phyloP scores from a whole-genome alignment of 2,329 filamentous ascomycete species.

The Aureobasidium sp. region DNA sequence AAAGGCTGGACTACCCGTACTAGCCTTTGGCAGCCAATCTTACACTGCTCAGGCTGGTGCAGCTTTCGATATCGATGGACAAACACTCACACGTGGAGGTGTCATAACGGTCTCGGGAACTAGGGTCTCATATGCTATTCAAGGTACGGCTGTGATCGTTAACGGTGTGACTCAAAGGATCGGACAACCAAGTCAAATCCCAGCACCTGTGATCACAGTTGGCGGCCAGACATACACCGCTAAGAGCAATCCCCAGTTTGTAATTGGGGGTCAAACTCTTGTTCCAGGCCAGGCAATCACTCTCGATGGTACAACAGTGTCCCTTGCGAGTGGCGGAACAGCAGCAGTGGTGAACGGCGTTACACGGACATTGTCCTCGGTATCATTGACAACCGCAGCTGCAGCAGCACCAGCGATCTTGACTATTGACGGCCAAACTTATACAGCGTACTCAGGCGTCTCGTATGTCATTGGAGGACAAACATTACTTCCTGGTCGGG shows the following conservation, averaged over 20 bases:
- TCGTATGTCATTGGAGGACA: slow-evolving; percentile 24
- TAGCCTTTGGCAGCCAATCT: slow-evolving; percentile 23
- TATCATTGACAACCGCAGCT: slow-evolving; percentile 19
- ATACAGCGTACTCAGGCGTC: slow-evolving; percentile 13
- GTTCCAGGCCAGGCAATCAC: slow-evolving; percentile 23
- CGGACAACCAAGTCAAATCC: background rate
- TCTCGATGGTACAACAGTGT: slow-evolving; percentile 22
- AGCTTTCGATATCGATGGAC: slow-evolving; percentile 26
- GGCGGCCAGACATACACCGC: slow-evolving; percentile 21
- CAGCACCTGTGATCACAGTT: slow-evolving; percentile 21
- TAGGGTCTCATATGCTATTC: slow-evolving; percentile 23
- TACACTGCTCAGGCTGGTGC: slow-evolving; percentile 27
- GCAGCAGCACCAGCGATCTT: slow-evolving; percentile 16
- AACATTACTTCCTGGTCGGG: slow-evolving; percentile 22
- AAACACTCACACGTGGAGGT: slow-evolving; percentile 23
- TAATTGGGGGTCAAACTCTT: slow-evolving; percentile 22
- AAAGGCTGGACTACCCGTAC: background rate
- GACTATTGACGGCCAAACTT: slow-evolving; percentile 7
- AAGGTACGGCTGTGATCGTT: slow-evolving; percentile 22
- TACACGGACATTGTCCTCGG: slow-evolving; percentile 11
- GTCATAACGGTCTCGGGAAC: slow-evolving; percentile 22
- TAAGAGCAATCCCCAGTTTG: slow-evolving; percentile 19
- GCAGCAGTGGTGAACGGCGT: slow-evolving; percentile 33
- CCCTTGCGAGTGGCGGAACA: background rate
- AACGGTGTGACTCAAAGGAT: slow-evolving; percentile 23